Base-by-base conservation (phyloP, 2,329 filamentous ascomycete species). In the Colletotrichum kahawae region DNA sequence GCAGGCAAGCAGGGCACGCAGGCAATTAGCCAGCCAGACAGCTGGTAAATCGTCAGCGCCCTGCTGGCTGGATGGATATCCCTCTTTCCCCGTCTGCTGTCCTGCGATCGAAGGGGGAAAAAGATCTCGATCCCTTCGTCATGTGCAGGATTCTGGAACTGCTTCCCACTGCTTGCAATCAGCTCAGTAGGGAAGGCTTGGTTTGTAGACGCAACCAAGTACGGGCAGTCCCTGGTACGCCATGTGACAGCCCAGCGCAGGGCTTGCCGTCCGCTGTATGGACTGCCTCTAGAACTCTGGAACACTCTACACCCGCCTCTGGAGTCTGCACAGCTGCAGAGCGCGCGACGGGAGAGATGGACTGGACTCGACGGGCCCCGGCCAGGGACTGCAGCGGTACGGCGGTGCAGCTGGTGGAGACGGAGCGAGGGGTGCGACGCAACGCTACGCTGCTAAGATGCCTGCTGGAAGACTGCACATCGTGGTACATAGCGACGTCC, bases 201-300 rank as follows among this genome's bases (percentile, higher is more conserved):
- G 43, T 51, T 63, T 48, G 67, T 48, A 18, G 24, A n/a, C 24
- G 21, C 56, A 60, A 62, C 57, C 27, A 56, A 67, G 38, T 62
- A 71, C 60, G 62, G 68, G 18, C 21, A 51, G 60, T 71, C 72
- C 72, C 68, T 74, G 68, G 48, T 67, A 10, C 31, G 38, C 72
- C 68, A 74, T 74, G 68, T 74, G 68, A 74, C 68, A 74, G 62
- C 68, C 68, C 68, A 38, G 68, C 68, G 31, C 43, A 21, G 13
- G 48, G 21, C 34, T 33, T 60, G 51, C 34, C 51, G 21, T 38
- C 31, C 36, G 48, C 21, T 68, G 54, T 43, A 38, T 38, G 43
- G 59, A 60, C 31, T 36, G 31, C 57, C 57, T 36, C 43, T 66
- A 29, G 63, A 34, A 34, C 31, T 71, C 68, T 70, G 7, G 63